Conservation (phyloP, 106 monocot genomes). For the Dendrobium chrysotoxum region DNA sequence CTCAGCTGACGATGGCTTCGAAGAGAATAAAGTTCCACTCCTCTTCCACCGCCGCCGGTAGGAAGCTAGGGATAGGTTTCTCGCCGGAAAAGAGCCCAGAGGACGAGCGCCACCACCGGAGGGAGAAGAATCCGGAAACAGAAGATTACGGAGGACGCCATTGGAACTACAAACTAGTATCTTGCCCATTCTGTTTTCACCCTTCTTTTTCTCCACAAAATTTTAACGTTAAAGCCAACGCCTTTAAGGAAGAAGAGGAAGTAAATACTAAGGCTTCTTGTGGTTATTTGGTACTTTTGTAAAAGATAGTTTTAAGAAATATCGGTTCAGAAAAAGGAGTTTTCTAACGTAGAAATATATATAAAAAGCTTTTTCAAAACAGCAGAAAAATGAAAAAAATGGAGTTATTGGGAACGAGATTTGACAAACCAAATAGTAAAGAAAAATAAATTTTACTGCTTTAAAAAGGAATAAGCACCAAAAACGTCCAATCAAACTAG, state of each 20-base stretch:
- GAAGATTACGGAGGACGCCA: not conserved
- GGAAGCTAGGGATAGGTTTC: slow-evolving; percentile 1
- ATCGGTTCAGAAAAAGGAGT: too few relatives aligned
- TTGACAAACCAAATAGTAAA: too few relatives aligned
- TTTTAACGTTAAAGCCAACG: not conserved
- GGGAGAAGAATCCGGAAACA: not conserved
- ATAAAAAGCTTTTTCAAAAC: too few relatives aligned
- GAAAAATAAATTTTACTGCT: too few relatives aligned
- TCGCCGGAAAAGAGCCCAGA: not conserved
- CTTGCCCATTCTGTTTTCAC: not conserved
- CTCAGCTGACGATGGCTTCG: slow-evolving; percentile 17
- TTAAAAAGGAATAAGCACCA: too few relatives aligned
- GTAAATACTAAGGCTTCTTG: too few relatives aligned
- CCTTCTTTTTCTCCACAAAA: not conserved
- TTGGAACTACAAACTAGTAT: not conserved
- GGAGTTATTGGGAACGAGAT: too few relatives aligned
- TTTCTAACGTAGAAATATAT: too few relatives aligned
- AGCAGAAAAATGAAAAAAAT: too few relatives aligned
- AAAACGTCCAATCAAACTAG: too few relatives aligned
- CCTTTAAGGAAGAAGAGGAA: not conserved
- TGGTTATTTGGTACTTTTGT: too few relatives aligned
- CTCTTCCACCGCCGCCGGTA: not conserved
- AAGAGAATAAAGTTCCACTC: slow-evolving; percentile 5
- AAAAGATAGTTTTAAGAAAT: too few relatives aligned
- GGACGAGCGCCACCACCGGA: not conserved